Conservation (phyloP, 331 rosid genomes). For the Quercus phellos region DNA sequence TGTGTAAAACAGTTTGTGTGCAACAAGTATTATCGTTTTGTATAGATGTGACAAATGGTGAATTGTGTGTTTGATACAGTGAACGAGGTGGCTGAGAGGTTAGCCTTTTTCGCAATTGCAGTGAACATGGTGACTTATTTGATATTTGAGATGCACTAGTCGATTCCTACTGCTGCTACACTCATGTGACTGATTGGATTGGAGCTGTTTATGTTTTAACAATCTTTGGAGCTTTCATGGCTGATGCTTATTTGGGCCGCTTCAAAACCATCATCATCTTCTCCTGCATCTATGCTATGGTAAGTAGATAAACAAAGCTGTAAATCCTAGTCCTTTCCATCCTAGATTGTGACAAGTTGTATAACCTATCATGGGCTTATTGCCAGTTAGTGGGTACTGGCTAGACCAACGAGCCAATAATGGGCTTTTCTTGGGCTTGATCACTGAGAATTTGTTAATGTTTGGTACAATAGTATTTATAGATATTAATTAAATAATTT, state of each 20-base stretch:
- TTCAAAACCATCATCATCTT: constrained; percentile 52
- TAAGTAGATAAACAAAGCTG: neutral
- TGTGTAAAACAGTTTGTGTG: no score
- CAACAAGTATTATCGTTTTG: no score
- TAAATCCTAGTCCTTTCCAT: no score
- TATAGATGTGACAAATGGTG: neutral
- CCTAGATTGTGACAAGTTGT: no score
- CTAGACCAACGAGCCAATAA: no score
- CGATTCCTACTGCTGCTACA: constrained; percentile 53
- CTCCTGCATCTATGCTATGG: constrained; percentile 38
- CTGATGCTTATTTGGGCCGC: constrained; percentile 66
- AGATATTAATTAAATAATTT: no score
- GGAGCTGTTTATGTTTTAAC: constrained; percentile 55
- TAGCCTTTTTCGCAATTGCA: constrained; percentile 47
- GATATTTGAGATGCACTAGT: constrained; percentile 39
- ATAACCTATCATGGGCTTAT: no score
- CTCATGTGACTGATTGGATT: constrained; percentile 51
- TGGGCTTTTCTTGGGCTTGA: no score
- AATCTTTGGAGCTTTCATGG: constrained; percentile 52
- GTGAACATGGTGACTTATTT: constrained; percentile 53
- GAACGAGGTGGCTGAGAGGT: constrained; percentile 52
- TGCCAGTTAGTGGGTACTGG: no score
- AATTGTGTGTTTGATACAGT: constrained; percentile 13
- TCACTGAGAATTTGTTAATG: no score
- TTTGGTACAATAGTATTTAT: no score